Evolutionary conservation across 2,329 filamentous ascomycete genomes (phyloP).

Genomic region (Madurella mycetomatis): DNA sequence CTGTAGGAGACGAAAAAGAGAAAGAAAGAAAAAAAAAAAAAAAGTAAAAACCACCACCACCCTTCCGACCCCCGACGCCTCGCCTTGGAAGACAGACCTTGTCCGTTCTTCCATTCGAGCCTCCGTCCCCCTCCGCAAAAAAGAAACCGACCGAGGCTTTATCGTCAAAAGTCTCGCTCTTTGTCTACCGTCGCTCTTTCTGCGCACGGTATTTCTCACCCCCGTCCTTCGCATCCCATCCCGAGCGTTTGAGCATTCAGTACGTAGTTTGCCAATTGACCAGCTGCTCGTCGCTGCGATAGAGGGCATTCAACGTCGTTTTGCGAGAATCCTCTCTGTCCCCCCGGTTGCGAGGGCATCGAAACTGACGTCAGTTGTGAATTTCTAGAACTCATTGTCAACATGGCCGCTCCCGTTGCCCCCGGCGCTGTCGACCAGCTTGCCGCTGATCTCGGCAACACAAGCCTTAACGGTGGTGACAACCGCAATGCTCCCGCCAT

Average conservation of each 20-base stretch:
- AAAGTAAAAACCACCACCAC: slow-evolving; percentile 16
- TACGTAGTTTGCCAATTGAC: slow-evolving; percentile 13
- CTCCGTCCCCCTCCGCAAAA: slow-evolving; percentile 8
- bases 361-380: slow-evolving; percentile 5
- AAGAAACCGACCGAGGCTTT: slow-evolving; percentile 15
- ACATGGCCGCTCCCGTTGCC: slow-evolving; percentile 58
- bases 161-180: slow-evolving; percentile 15
- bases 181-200: slow-evolving; percentile 30
- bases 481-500: slow-evolving; percentile 60
- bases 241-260: slow-evolving; percentile 15
- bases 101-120: slow-evolving; percentile 7
- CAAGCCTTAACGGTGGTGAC: slow-evolving; percentile 64
- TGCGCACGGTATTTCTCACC: slow-evolving; percentile 18
- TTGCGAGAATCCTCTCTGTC: background rate
- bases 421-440: slow-evolving; percentile 71
- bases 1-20: slow-evolving; percentile 23
- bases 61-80: slow-evolving; percentile 15
- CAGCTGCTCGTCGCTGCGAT: slow-evolving; percentile 5
- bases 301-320: slow-evolving; percentile 4
- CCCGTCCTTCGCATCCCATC: slow-evolving; percentile 9
- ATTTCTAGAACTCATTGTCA: slow-evolving; percentile 25
- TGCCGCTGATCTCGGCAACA: slow-evolving; percentile 69
- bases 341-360: background rate
- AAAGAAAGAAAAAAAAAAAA: slow-evolving; percentile 40
- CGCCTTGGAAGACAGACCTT: slow-evolving; percentile 16